These are phyloP conservation scores for Trifolium pratense DNA, from an alignment of 306 rosid species.

Conservation along the genomic window DNA sequence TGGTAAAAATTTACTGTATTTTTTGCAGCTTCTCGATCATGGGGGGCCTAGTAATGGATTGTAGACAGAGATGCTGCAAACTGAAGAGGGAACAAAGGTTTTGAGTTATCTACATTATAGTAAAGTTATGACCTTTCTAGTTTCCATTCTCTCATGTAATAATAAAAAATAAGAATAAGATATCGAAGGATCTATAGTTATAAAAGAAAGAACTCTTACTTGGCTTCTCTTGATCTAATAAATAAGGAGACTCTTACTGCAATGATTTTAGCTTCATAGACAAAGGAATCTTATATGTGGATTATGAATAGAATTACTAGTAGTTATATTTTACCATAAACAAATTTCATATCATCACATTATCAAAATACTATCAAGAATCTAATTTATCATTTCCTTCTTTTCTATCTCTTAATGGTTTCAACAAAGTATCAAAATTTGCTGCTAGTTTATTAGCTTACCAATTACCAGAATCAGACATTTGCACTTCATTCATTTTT, in stretches of 20 bases:
- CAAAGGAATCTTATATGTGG: not conserved
- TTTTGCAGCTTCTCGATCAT: constrained; percentile 36
- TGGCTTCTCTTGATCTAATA: not conserved
- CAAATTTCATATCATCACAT: not conserved
- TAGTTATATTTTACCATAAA: constrained; percentile 7
- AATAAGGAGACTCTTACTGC: not conserved
- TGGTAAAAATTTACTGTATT: not conserved
- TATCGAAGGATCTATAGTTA: not conserved
- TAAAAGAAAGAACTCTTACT: not conserved
- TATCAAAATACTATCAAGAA: not conserved
- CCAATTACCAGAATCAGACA: constrained; percentile 28
- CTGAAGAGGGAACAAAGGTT: not conserved
- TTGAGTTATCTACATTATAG: not conserved
- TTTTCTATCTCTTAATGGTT: not conserved
- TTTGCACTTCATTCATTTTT: no score
- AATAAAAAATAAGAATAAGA: constrained; percentile 24
- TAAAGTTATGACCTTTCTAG: not conserved
- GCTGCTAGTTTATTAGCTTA: not conserved
- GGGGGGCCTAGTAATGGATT: constrained; percentile 1
- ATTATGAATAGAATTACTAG: not conserved
- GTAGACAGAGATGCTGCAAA: constrained; percentile 14
- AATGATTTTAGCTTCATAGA: not conserved
- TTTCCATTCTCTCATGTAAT: not conserved
- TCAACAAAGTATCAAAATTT: constrained; percentile 4
- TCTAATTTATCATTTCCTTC: not conserved